Conservation (phyloP, 176 grass and related monocot genomes). For the Aegilops bicornis region DNA sequence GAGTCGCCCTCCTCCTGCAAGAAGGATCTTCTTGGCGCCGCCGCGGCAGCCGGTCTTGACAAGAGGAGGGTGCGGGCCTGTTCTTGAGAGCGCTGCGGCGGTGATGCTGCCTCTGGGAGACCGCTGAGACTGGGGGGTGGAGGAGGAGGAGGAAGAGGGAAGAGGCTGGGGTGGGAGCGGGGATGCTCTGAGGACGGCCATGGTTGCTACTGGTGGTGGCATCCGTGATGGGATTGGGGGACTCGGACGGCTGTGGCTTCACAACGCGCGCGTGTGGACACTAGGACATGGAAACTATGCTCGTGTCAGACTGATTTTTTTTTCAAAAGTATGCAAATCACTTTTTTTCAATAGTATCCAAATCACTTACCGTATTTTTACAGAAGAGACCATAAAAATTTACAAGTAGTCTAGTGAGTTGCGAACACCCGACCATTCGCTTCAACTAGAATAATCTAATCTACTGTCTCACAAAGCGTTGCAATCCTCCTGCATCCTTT, state of each 20-base stretch:
- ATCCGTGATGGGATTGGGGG: background rate
- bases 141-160: background rate
- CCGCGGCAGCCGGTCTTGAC: background rate
- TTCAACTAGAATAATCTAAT: no score
- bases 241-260: background rate
- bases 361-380: no score
- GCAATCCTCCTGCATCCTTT: no score
- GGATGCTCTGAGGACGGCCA: slow-evolving; percentile 29
- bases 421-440: no score
- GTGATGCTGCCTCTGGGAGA: background rate
- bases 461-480: no score
- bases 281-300: no score
- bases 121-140: background rate
- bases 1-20: background rate
- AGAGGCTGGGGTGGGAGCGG: background rate
- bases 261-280: no score
- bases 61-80: background rate
- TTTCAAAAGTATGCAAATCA: no score
- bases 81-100: background rate
- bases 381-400: no score
- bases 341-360: no score
- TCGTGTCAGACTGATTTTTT: no score
- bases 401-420: no score
- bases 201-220: background rate
- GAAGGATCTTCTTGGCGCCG: background rate